A percentile compares a stretch with the other conserved stretches of the same genome.
Evolutionary conservation across 495 filamentous ascomycete genomes (phyloP).

Genomic region (Chaetomium tenue): DNA sequence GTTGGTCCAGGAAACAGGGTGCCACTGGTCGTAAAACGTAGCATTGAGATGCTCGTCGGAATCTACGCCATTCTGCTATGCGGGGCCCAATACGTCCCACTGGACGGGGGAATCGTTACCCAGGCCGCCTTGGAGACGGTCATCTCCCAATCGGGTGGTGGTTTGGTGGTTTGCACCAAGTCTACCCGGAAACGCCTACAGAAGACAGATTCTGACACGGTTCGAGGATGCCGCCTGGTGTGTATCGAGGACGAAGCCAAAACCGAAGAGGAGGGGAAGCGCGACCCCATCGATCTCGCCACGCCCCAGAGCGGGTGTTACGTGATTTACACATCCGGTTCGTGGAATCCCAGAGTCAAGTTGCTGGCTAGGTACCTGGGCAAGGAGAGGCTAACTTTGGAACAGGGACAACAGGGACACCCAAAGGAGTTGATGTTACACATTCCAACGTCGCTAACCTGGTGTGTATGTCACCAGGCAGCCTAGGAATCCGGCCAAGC

Average conservation of each 20-base stretch:
- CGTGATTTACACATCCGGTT: constrained; percentile 45
- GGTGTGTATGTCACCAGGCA: constrained; percentile 34
- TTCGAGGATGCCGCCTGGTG: neutral
- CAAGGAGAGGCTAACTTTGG: neutral
- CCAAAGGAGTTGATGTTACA: constrained; percentile 43
- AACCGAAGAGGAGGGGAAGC: neutral
- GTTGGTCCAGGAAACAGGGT: constrained; percentile 32
- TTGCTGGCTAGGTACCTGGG: neutral
- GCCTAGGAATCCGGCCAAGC: constrained; percentile 38
- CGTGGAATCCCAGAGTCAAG: neutral
- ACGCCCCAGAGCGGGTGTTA: constrained; percentile 23
- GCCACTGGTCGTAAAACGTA: constrained; percentile 34
- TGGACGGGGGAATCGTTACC: constrained; percentile 41
- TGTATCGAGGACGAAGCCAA: neutral
- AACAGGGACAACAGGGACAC: constrained; percentile 37
- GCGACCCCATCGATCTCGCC: neutral
- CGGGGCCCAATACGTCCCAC: constrained; percentile 53
- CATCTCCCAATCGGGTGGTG: constrained; percentile 29
- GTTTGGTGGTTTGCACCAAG: constrained; percentile 26
- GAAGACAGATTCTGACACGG: constrained; percentile 7
- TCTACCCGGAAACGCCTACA: constrained; percentile 17
- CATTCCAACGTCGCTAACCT: constrained; percentile 39
- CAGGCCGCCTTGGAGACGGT: constrained; percentile 35
- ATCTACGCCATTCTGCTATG: constrained; percentile 51
- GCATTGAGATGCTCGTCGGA: constrained; percentile 43